Conservation (phyloP, 1,139 yeast species). For the Zygosaccharomyces sapae region DNA sequence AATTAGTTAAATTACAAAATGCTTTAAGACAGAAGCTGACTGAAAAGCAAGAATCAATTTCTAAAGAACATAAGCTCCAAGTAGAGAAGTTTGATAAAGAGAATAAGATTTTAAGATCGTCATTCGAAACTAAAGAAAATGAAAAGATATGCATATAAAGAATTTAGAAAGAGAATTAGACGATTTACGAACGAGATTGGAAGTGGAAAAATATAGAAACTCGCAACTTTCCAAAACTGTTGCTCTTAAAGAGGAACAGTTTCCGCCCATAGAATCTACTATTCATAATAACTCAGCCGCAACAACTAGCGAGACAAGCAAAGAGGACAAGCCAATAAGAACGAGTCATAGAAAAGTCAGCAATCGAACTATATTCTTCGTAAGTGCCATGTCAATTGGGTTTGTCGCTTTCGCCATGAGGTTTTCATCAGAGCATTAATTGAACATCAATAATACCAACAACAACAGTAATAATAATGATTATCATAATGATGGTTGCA, state of each 20-base stretch:
- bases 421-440: slow-evolving; percentile 14
- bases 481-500: too few species aligned
- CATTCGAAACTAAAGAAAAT: slow-evolving; percentile 15
- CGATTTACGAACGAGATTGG: slow-evolving; percentile 32
- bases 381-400: slow-evolving; percentile 25
- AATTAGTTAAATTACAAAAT: slow-evolving; percentile 15
- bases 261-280: slow-evolving; percentile 1
- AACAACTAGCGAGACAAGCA: slow-evolving; percentile 7
- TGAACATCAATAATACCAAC: neutral
- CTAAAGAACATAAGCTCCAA: slow-evolving; percentile 25
- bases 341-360: slow-evolving; percentile 9
- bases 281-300: slow-evolving; percentile 5
- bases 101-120: slow-evolving; percentile 18
- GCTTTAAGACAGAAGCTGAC: slow-evolving; percentile 15
- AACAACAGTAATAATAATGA: neutral
- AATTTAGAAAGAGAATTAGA: slow-evolving; percentile 30
- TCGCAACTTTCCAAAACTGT: slow-evolving; percentile 19
- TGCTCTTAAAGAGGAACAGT: slow-evolving; percentile 8
- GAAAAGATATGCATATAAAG: slow-evolving; percentile 22
- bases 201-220: slow-evolving; percentile 32
- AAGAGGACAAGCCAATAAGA: slow-evolving; percentile 8
- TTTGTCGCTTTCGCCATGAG: slow-evolving; percentile 23
- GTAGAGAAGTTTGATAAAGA: slow-evolving; percentile 29
- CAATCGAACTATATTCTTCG: slow-evolving; percentile 13
- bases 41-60: slow-evolving; percentile 26